Evolutionary conservation across 2,329 filamentous ascomycete genomes (phyloP), one percentile per base, ranked within the genome.

Genomic region (Colletotrichum zoysiae): DNA sequence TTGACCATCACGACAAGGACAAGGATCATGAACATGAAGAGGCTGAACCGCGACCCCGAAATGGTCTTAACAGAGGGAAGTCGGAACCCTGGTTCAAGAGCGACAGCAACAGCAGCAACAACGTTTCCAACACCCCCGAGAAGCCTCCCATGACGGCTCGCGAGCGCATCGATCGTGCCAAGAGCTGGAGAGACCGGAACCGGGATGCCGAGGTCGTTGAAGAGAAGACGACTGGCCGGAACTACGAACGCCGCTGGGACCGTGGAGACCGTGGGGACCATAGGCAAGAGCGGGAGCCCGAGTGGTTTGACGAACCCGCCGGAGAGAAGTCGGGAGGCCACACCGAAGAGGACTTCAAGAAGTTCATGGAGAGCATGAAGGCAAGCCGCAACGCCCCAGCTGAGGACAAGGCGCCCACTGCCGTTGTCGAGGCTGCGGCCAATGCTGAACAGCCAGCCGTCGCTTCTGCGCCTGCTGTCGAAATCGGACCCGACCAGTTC

Each of bases 361-460:
- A 93, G 76, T 98, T 95, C 90, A 97, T 97, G 87, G 94, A 97
- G 76, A 88, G 88, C 74, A 97, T 97, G 94, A 95, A 93, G 81
- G 91, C 90, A 50, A 87, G 89, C 73, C 89, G 86, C 76, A 82
- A 79, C 71, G 80, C 77, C 56, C 77, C 76, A 59, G 73, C 78
- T 5, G 79, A 86, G 75, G 78, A 82, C 67, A 82, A 83, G 67
- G 76, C 81, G 6, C 71, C 76, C 18, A 73, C 77, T 46, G 68
- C 79, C 5, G 77, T 81, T 56, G 70, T 81, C 23, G 83, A 82
- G 40, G 76, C 81, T 30, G 77, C 78, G 20, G 73, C 78, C 51
- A 87, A 88, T 71, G 78, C 81, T 11, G 86, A 89, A 72, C 88
- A 87, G 68, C 82, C 86, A 48, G 86, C 89, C 74, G 84, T 87